phyloP scores from a whole-genome alignment of 176 grass and related monocot species.

The Rhipidocladum racemiflorum region DNA sequence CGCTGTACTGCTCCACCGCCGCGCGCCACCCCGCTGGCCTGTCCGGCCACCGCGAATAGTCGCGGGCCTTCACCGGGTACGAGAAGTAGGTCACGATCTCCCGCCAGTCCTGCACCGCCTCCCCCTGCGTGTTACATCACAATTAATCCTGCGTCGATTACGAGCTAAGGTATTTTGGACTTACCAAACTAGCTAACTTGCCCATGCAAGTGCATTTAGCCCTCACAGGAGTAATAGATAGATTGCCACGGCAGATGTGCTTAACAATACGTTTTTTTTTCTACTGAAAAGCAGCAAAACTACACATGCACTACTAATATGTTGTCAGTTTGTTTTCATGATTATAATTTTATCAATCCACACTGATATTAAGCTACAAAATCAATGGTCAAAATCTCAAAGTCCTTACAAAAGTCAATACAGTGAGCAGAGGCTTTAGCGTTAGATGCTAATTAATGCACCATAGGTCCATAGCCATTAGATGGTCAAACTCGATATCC shows the following conservation, averaged over 20 bases:
- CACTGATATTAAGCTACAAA: background rate
- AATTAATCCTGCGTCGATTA: too few relatives aligned
- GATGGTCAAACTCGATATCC: background rate
- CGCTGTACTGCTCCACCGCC: conserved; percentile 71
- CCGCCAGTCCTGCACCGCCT: conserved; percentile 85
- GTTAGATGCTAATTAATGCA: background rate
- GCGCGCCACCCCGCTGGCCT: conserved; percentile 67
- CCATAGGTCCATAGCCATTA: background rate
- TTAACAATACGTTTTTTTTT: background rate
- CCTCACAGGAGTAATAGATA: background rate
- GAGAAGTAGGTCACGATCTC: conserved; percentile 97
- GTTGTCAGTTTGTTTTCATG: background rate
- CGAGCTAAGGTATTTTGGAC: too few relatives aligned
- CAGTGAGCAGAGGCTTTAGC: background rate
- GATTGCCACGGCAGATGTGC: background rate
- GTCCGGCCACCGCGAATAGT: conserved; percentile 86
- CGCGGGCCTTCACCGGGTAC: conserved; percentile 58
- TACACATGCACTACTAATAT: background rate
- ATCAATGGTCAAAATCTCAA: background rate
- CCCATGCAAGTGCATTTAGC: too few relatives aligned
- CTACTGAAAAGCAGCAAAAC: too few relatives aligned
- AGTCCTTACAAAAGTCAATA: background rate
- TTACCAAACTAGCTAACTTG: too few relatives aligned
- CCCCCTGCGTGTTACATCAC: conserved; percentile 42
- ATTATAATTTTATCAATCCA: background rate